Evolutionary conservation across 1,139 yeast genomes (phyloP).

Genomic region (Hanseniaspora uvarum): DNA sequence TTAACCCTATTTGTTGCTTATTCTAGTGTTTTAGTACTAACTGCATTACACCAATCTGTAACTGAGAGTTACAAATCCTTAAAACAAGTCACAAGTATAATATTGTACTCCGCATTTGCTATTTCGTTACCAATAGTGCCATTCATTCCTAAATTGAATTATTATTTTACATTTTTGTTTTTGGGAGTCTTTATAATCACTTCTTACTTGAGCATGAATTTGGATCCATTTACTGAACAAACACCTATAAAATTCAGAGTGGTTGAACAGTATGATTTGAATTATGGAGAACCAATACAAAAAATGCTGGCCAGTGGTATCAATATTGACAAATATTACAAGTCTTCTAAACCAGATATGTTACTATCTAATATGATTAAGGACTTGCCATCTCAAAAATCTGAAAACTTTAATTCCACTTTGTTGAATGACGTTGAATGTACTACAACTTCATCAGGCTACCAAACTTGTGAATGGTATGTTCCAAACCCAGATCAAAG

Average conservation of each 20-base stretch:
- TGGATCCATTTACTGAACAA: constrained; percentile 45
- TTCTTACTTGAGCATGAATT: constrained; percentile 33
- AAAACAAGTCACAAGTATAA: constrained; percentile 38
- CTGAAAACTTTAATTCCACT: constrained; percentile 27
- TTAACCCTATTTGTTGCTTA: constrained; percentile 43
- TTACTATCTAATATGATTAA: constrained; percentile 36
- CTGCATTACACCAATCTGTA: constrained; percentile 57
- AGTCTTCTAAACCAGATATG: neutral
- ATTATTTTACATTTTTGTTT: constrained; percentile 38
- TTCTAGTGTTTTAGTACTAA: constrained; percentile 43
- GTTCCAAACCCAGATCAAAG: constrained; percentile 31
- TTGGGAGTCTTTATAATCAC: constrained; percentile 34
- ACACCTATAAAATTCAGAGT: constrained; percentile 65
- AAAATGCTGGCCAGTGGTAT: constrained; percentile 42
- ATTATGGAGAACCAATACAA: constrained; percentile 21
- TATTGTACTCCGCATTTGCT: constrained; percentile 35
- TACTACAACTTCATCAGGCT: constrained; percentile 46
- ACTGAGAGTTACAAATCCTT: constrained; percentile 52
- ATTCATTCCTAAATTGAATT: constrained; percentile 59
- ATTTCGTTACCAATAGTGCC: constrained; percentile 56
- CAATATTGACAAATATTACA: constrained; percentile 28
- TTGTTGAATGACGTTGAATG: constrained; percentile 28
- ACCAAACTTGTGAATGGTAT: constrained; percentile 25
- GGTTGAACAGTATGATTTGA: constrained; percentile 46
- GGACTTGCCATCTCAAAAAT: constrained; percentile 57